Percentiles rank a stretch among this genome's conserved stretches.
Conservation (phyloP, 805 yeast genomes). For the Pichia pseudocactophila region DNA sequence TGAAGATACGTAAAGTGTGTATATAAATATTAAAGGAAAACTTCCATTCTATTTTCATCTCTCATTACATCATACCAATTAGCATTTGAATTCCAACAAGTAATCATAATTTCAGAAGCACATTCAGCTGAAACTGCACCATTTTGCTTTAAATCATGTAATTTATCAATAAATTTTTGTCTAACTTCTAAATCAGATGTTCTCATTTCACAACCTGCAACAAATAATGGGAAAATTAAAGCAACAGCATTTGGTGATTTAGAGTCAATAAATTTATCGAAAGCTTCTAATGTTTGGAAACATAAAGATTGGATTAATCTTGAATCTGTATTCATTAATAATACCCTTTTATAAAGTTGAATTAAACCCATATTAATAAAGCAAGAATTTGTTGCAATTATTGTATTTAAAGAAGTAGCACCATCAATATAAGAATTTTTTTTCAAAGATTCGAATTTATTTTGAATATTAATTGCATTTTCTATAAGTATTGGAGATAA, state of each 20-base stretch:
- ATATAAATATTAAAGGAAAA: constrained; percentile 29
- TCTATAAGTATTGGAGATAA: constrained; percentile 19
- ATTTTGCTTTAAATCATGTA: constrained; percentile 32
- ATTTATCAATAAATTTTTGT: constrained; percentile 31
- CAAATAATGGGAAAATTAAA: constrained; percentile 44
- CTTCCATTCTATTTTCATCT: constrained; percentile 34
- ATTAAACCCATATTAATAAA: constrained; percentile 47
- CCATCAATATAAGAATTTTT: constrained; percentile 9
- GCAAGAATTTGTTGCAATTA: constrained; percentile 41
- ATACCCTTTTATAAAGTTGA: constrained; percentile 48
- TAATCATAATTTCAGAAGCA: constrained; percentile 33
- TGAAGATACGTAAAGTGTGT: constrained; percentile 14
- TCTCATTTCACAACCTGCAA: constrained; percentile 50
- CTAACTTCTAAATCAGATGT: constrained; percentile 26
- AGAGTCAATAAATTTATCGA: constrained; percentile 33
- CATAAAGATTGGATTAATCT: constrained; percentile 40
- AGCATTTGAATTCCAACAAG: constrained; percentile 45
- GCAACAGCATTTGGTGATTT: constrained; percentile 47
- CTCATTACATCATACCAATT: constrained; percentile 44
- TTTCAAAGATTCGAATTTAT: constrained; percentile 24
- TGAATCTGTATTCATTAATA: constrained; percentile 38
- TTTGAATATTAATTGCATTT: constrained; percentile 34
- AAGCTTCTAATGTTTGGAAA: constrained; percentile 29
- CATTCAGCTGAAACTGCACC: constrained; percentile 30
- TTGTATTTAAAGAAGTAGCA: constrained; percentile 16